Percentiles rank a stretch among this genome's conserved stretches.
phyloP scores from a whole-genome alignment of 306 rosid genomes.

The Cicer cuneatum region DNA sequence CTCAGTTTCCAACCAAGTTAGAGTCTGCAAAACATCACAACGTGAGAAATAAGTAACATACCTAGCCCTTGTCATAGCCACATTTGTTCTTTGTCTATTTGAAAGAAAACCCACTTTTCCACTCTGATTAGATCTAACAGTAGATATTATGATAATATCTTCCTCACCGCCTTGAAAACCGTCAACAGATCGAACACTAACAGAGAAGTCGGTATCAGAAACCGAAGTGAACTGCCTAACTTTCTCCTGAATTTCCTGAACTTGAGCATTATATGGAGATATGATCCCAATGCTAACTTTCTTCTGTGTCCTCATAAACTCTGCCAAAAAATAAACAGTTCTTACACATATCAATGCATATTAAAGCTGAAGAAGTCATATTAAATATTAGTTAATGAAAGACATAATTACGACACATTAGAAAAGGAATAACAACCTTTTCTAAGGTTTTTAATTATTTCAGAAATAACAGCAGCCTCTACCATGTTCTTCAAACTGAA shows the following conservation, averaged over 20 bases:
- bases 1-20: background rate
- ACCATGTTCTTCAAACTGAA: constrained; percentile 51
- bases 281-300: constrained; percentile 63
- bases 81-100: constrained; percentile 59
- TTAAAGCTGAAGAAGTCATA: background rate
- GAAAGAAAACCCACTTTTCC: constrained; percentile 66
- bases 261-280: constrained; percentile 69
- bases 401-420: no score
- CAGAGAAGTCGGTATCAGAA: constrained; percentile 42
- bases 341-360: background rate
- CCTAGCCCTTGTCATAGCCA: constrained; percentile 72
- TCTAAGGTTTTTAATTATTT: constrained; percentile 55
- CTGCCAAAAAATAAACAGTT: constrained; percentile 8
- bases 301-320: constrained; percentile 29
- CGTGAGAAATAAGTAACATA: constrained; percentile 1
- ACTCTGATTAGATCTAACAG: constrained; percentile 51
- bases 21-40: background rate
- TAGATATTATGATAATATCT: constrained; percentile 58
- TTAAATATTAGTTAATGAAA: background rate
- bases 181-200: constrained; percentile 65
- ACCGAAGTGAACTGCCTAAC: constrained; percentile 36
- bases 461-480: constrained; percentile 54
- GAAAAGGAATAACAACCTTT: constrained; percentile 45
- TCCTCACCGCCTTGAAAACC: constrained; percentile 81
- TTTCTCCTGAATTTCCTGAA: constrained; percentile 54